phyloP scores from a whole-genome alignment of 2,329 filamentous ascomycete genomes.

The Nannizzia gypsea region DNA sequence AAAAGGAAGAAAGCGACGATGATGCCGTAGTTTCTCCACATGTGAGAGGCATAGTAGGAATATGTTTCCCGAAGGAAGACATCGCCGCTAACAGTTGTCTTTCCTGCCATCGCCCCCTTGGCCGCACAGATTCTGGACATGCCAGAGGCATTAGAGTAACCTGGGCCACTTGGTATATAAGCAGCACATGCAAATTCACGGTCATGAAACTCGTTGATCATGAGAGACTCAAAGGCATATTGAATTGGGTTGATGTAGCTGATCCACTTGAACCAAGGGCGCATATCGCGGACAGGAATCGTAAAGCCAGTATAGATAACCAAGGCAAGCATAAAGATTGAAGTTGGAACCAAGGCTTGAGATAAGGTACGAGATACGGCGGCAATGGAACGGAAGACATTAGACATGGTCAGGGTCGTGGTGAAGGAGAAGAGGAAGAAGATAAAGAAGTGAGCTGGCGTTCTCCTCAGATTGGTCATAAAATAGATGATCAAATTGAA shows the following conservation, averaged over 20 bases:
- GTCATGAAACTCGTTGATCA: constrained; percentile 70
- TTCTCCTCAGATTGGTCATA: constrained; percentile 67
- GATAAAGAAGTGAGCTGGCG: constrained; percentile 69
- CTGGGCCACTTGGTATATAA: constrained; percentile 33
- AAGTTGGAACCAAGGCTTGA: constrained; percentile 46
- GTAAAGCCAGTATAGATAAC: constrained; percentile 42
- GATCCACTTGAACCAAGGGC: constrained; percentile 74
- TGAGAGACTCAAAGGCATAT: constrained; percentile 69
- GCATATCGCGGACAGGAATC: constrained; percentile 49
- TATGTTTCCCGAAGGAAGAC: constrained; percentile 45
- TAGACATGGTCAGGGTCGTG: constrained; percentile 67
- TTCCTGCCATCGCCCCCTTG: constrained; percentile 47
- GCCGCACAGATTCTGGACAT: constrained; percentile 41
- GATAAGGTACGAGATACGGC: constrained; percentile 69
- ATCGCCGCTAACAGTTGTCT: constrained; percentile 46
- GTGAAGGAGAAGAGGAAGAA: constrained; percentile 67
- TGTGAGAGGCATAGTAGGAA: constrained; percentile 46
- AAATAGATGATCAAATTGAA: constrained; percentile 82
- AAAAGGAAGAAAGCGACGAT: constrained; percentile 49
- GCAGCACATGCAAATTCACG: constrained; percentile 46
- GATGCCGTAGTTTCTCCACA: constrained; percentile 62
- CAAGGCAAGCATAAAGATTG: constrained; percentile 36
- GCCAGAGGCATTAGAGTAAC: constrained; percentile 26
- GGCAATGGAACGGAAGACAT: constrained; percentile 72
- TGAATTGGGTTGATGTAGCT: constrained; percentile 68